A percentile compares a stretch with the other conserved stretches of the same genome.
These are phyloP conservation scores for Candida andamanensis DNA, from an alignment of 805 yeast genomes.

Conservation along the genomic window DNA sequence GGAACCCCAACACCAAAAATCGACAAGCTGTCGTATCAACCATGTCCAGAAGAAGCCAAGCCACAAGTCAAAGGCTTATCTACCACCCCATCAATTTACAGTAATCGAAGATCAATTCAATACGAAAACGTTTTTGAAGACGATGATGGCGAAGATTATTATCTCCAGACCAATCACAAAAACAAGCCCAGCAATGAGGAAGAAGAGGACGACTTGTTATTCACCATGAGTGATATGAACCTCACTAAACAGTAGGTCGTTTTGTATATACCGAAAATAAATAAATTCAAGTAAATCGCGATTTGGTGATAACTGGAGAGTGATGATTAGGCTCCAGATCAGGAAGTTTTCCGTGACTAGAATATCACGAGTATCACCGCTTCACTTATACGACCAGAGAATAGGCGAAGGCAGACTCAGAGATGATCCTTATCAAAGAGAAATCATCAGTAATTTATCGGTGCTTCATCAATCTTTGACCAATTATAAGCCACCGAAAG, in stretches of 20 bases:
- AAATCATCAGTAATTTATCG: constrained; percentile 59
- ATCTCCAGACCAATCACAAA: constrained; percentile 9
- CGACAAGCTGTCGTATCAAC: too few species aligned
- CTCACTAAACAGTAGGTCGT: constrained; percentile 26
- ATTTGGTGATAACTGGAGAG: too few species aligned
- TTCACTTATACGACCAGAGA: constrained; percentile 46
- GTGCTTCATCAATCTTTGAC: constrained; percentile 50
- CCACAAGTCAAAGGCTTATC: constrained; percentile 25
- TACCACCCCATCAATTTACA: constrained; percentile 30
- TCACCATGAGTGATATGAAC: constrained; percentile 74
- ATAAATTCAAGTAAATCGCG: too few species aligned
- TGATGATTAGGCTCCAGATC: too few species aligned
- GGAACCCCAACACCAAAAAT: too few species aligned
- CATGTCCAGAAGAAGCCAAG: not conserved
- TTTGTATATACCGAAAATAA: too few species aligned
- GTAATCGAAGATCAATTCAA: constrained; percentile 18
- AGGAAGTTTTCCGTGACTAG: too few species aligned
- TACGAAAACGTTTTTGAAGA: constrained; percentile 42
- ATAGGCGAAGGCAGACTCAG: constrained; percentile 48
- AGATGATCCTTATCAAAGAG: constrained; percentile 79
- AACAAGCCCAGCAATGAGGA: constrained; percentile 16
- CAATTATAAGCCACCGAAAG: constrained; percentile 58
- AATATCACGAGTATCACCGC: constrained; percentile 5
- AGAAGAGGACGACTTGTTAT: constrained; percentile 58
- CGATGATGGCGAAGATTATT: constrained; percentile 49